Base-by-base conservation (phyloP, 192 early-diverging fungal genomes). In the Mortierella alpina region DNA sequence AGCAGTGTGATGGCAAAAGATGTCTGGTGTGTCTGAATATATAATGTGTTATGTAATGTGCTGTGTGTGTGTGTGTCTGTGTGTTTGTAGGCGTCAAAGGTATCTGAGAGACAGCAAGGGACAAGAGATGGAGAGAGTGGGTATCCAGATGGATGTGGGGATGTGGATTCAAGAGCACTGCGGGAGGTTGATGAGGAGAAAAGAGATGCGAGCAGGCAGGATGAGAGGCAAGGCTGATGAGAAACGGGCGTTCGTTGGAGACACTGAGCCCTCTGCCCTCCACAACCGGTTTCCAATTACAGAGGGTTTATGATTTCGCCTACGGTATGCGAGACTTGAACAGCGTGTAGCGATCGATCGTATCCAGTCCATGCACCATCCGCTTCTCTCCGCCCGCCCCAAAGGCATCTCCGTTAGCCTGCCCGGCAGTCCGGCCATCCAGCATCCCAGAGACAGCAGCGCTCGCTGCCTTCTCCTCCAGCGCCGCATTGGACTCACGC, bases 271-370 rank as follows among this genome's bases (percentile, higher is more conserved):
- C 22, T 17, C 31, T 31, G 14, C 20, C 41, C 15, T 51, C 51
- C 56, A 22, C 44, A 23, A 20, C 4, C 47, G 10, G 9, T 0
- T 61, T 4, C 39, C 15, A 45, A 41, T 63, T 46, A 14, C 53
- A 13, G 60, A 15, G 41, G n/a, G 48, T 18, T 44, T 46, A 4
- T 52, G 20, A 45, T 57, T 18, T 44, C 6, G 48, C 63, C 85
- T 87, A 97, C 18, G 94, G 94, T 59, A 97, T 95, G 0, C 95
- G 91, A 75, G 93, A 96, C 82, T 94, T 96, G 68, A 95, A 94
- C 86, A 98, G 87, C 47, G 92, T 90, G 83, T 94, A 98, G 17
- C 97, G 90, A 74, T 97, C 95, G 56, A 98, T 92, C 48, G 89
- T 93, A 66, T 97, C 95, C 64, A 98, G 81, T 11, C 77, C 77